Evolutionary conservation across 2,329 filamentous ascomycete genomes (phyloP).

Genomic region (Fusarium tuaranense): DNA sequence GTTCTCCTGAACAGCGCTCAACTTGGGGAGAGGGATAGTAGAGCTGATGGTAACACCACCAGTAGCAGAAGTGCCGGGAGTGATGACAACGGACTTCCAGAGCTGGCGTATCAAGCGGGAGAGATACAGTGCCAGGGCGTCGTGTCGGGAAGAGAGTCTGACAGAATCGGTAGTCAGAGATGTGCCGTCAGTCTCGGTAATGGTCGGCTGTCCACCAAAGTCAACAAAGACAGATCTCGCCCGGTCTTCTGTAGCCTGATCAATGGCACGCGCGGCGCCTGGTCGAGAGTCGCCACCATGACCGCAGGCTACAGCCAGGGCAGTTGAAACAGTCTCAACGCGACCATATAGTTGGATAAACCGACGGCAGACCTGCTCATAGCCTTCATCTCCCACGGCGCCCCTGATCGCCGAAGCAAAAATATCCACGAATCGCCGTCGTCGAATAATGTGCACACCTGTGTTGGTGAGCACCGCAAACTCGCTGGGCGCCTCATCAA

Average conservation of each 20-base stretch:
- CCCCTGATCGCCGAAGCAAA: conserved; percentile 85
- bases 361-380: conserved; percentile 84
- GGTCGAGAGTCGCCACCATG: conserved; percentile 83
- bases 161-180: conserved; percentile 83
- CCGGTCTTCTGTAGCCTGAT: conserved; percentile 86
- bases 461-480: conserved; percentile 92
- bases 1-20: conserved; percentile 83
- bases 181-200: conserved; percentile 81
- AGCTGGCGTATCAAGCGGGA: conserved; percentile 88
- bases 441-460: conserved; percentile 86
- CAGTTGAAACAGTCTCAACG: conserved; percentile 88
- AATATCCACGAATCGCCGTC: conserved; percentile 88
- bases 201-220: conserved; percentile 86
- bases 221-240: conserved; percentile 92
- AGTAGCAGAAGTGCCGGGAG: conserved; percentile 60
- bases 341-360: conserved; percentile 90
- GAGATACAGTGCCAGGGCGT: conserved; percentile 89
- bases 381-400: conserved; percentile 79
- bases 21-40: conserved; percentile 74
- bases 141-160: conserved; percentile 87
- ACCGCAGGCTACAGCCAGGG: conserved; percentile 93
- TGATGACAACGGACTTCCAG: conserved; percentile 85
- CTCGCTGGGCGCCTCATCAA: conserved; percentile 83
- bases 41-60: conserved; percentile 74
- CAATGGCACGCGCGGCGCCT: conserved; percentile 80